Evolutionary conservation across 2,329 filamentous ascomycete genomes (phyloP).

Genomic region (Neopestalotiopsis clavispora): DNA sequence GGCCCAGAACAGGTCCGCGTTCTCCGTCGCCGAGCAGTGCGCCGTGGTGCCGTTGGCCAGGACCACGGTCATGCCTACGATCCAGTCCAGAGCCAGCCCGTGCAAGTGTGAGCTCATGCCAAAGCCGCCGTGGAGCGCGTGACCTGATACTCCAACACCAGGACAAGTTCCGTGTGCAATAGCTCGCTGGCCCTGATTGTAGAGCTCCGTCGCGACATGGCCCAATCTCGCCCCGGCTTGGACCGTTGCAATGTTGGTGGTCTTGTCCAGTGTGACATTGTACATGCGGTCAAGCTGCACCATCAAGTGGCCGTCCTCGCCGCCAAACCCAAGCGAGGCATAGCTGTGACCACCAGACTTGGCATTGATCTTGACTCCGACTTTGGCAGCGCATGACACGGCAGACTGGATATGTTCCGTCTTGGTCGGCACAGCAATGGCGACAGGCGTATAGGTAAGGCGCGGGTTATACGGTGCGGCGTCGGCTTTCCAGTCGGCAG

Average conservation of each 20-base stretch:
- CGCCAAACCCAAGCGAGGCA: conserved; percentile 48
- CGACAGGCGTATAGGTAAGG: conserved; percentile 38
- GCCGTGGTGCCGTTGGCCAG: conserved; percentile 36
- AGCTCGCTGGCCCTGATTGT: conserved; percentile 36
- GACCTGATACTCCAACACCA: conserved; percentile 43
- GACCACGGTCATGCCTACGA: conserved; percentile 38
- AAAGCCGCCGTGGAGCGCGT: conserved; percentile 42
- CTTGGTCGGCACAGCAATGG: conserved; percentile 47
- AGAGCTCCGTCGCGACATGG: conserved; percentile 40
- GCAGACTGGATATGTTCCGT: conserved; percentile 47
- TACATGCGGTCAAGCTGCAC: conserved; percentile 50
- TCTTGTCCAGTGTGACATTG: conserved; percentile 42
- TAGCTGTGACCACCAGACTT: conserved; percentile 56
- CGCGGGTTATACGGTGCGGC: conserved; percentile 35
- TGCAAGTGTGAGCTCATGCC: conserved; percentile 46
- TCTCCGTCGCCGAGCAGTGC: conserved; percentile 34
- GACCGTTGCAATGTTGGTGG: conserved; percentile 44
- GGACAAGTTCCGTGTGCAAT: conserved; percentile 43
- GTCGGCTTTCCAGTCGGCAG: conserved; percentile 34
- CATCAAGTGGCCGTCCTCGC: conserved; percentile 50
- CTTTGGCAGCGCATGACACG: conserved; percentile 46
- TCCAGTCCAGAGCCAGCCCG: conserved; percentile 51
- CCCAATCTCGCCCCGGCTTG: conserved; percentile 50
- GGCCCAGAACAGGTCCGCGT: conserved; percentile 39
- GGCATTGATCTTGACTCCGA: conserved; percentile 48